Percentiles rank a stretch among this genome's conserved stretches.
These are phyloP conservation scores for Gastrolobium bilobum DNA, from an alignment of 306 rosid genomes.

Conservation along the genomic window DNA sequence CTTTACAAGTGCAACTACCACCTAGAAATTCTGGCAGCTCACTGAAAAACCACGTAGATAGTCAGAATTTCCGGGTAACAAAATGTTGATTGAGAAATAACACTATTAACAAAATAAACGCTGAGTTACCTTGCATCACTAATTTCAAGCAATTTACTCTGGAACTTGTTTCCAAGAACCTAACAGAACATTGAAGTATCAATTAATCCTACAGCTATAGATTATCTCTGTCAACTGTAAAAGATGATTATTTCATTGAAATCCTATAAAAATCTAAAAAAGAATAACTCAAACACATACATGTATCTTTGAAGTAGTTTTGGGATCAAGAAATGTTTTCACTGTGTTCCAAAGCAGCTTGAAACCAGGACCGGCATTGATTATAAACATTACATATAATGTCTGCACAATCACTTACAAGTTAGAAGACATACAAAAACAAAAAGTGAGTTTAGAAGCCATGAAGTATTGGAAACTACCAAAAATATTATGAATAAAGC, in stretches of 20 bases:
- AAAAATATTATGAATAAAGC: slow-evolving; percentile 1
- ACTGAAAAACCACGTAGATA: slow-evolving; percentile 57
- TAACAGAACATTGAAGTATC: slow-evolving; percentile 52
- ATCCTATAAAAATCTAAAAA: slow-evolving; percentile 27
- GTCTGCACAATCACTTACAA: slow-evolving; percentile 66
- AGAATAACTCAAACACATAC: slow-evolving; percentile 57
- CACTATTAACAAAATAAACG: slow-evolving; percentile 20
- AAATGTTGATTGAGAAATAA: slow-evolving; percentile 35
- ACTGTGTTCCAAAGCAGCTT: slow-evolving; percentile 91
- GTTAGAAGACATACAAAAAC: slow-evolving; percentile 42
- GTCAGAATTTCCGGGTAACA: slow-evolving; percentile 35
- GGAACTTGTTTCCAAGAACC: slow-evolving; percentile 93
- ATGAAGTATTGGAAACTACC: slow-evolving; percentile 41
- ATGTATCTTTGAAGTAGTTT: slow-evolving; percentile 89
- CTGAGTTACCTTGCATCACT: slow-evolving; percentile 77
- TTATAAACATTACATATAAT: slow-evolving; percentile 82
- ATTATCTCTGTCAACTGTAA: slow-evolving; percentile 33
- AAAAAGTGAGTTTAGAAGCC: slow-evolving; percentile 36
- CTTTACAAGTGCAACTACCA: slow-evolving; percentile 82
- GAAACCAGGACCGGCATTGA: slow-evolving; percentile 95
- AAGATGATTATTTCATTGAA: slow-evolving; percentile 34
- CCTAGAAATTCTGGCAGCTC: slow-evolving; percentile 94
- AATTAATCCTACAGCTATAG: slow-evolving; percentile 34
- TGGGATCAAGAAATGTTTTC: slow-evolving; percentile 87
- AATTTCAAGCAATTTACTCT: slow-evolving; percentile 78